Conservation (phyloP, 2,329 filamentous ascomycete genomes). For the Fusarium buxicola region DNA sequence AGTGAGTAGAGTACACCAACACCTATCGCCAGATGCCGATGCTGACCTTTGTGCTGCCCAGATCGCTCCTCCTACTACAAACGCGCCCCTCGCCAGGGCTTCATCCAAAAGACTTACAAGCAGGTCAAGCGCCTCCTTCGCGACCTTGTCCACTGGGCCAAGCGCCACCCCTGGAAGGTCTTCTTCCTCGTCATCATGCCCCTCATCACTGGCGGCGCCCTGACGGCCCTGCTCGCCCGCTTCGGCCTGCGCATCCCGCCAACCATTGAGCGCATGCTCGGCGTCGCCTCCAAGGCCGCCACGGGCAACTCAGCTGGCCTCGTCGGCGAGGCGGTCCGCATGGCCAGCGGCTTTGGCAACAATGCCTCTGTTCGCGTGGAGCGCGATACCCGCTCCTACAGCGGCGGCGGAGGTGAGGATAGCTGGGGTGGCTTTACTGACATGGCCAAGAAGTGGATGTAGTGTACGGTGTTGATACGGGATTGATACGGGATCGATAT, state of each 20-base stretch:
- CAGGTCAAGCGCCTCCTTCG: conserved; percentile 83
- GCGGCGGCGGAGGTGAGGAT: conserved; percentile 46
- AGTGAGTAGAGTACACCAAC: conserved; percentile 49
- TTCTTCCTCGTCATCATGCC: conserved; percentile 90
- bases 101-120: conserved; percentile 77
- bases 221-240: conserved; percentile 80
- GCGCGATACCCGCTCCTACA: conserved; percentile 52
- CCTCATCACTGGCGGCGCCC: conserved; percentile 83
- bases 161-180: conserved; percentile 86
- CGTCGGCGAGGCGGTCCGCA: conserved; percentile 66
- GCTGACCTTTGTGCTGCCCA: conserved; percentile 22
- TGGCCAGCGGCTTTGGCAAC: conserved; percentile 57
- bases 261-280: conserved; percentile 68
- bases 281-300: conserved; percentile 62
- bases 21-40: background rate
- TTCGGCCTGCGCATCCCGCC: conserved; percentile 83
- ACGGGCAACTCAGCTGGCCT: conserved; percentile 61
- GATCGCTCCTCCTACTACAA: conserved; percentile 77
- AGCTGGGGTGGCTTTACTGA: conserved; percentile 53
- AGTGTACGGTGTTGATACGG: too few relatives aligned
- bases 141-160: conserved; percentile 84
- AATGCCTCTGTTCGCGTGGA: conserved; percentile 47
- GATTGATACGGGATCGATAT: conserved; percentile 15
- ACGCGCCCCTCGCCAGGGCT: conserved; percentile 83
- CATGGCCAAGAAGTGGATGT: conserved; percentile 59